These are phyloP conservation scores for Microbotryum scabiosae DNA, from an alignment of 1,284 basidiomycete species.

Conservation along the genomic window DNA sequence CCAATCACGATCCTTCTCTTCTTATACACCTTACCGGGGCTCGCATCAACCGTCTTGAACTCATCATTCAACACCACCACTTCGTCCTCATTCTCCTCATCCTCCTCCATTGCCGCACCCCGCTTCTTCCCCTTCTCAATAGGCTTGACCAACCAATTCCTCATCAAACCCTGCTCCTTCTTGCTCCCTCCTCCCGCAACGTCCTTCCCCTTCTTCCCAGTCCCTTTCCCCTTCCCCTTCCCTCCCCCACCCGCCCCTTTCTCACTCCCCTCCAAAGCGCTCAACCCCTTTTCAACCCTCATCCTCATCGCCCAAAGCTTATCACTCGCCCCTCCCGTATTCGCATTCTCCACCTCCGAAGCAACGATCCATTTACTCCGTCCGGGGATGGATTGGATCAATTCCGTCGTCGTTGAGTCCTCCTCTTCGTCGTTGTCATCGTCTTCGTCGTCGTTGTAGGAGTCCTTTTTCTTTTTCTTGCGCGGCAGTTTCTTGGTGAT, in stretches of 20 bases:
- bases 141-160: neutral
- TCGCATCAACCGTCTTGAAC: neutral
- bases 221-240: neutral
- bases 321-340: slow-evolving; percentile 36
- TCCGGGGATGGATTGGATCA: slow-evolving; percentile 18
- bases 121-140: neutral
- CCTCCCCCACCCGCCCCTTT: neutral
- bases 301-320: slow-evolving; percentile 26
- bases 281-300: neutral
- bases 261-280: neutral
- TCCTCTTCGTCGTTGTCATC: neutral
- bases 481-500: neutral
- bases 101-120: slow-evolving; percentile 1
- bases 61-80: slow-evolving; percentile 7
- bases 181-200: neutral
- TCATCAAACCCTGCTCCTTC: neutral
- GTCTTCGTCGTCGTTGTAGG: neutral
- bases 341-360: slow-evolving; percentile 52
- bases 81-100: neutral
- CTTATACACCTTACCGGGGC: slow-evolving; percentile 1
- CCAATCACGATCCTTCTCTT: slow-evolving; percentile 15
- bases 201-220: slow-evolving; percentile 5
- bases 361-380: slow-evolving; percentile 49
- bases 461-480: slow-evolving; percentile 1
- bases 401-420: neutral